These are phyloP conservation scores for Endothia cerciana DNA, from an alignment of 2,329 filamentous ascomycete species.

Conservation along the genomic window DNA sequence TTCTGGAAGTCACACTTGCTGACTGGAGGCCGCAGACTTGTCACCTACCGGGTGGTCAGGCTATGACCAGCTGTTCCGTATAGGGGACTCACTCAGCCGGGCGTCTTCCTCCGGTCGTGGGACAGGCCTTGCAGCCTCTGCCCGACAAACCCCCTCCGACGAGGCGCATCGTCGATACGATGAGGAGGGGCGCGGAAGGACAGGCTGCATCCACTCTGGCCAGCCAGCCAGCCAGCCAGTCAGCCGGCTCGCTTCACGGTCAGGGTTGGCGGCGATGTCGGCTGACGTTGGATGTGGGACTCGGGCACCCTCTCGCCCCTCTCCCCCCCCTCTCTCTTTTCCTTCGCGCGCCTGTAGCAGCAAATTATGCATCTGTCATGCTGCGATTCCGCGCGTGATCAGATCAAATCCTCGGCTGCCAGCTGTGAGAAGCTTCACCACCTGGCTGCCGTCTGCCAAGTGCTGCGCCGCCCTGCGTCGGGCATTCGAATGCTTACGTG, in stretches of 20 bases:
- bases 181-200: background rate
- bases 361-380: background rate
- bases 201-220: too few species aligned
- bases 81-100: background rate
- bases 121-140: background rate
- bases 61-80: background rate
- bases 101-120: background rate
- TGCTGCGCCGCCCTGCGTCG: background rate
- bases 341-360: constrained; percentile 2
- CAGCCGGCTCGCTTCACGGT: background rate
- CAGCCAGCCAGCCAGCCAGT: background rate
- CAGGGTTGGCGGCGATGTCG: constrained; percentile 5
- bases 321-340: too few species aligned
- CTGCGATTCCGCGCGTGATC: background rate
- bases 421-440: constrained; percentile 9
- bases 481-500: constrained; percentile 4
- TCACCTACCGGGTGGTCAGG: background rate
- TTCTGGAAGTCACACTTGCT: background rate
- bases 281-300: constrained; percentile 1
- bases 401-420: background rate
- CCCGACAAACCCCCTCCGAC: background rate
- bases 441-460: constrained; percentile 7
- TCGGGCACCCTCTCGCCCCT: background rate
- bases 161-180: background rate
- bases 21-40: background rate